A percentile compares a stretch with the other conserved stretches of the same genome.
Conservation (phyloP, 1,284 basidiomycete species). For the Paramarasmius palmivorus region DNA sequence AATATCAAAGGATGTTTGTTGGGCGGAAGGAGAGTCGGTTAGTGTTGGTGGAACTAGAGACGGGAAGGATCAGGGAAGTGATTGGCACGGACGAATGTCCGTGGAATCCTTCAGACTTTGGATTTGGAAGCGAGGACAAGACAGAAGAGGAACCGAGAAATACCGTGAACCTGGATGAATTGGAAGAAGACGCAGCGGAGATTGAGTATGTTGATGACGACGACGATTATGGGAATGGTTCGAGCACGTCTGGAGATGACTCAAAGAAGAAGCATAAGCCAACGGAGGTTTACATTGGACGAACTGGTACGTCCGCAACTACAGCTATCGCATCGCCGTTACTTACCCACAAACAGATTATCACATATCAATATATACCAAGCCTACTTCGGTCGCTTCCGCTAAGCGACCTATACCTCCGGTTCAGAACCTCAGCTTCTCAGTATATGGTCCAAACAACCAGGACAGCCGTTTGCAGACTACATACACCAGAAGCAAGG, state of each 20-base stretch:
- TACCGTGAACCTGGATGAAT: slow-evolving; percentile 65
- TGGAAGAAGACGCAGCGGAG: slow-evolving; percentile 54
- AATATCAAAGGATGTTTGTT: slow-evolving; percentile 73
- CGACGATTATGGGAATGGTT: slow-evolving; percentile 6
- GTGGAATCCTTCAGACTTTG: slow-evolving; percentile 61
- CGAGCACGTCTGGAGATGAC: background rate
- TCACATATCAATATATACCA: slow-evolving; percentile 66
- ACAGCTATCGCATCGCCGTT: slow-evolving; percentile 1
- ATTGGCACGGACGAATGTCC: slow-evolving; percentile 72
- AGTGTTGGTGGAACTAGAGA: slow-evolving; percentile 79
- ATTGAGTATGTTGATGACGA: slow-evolving; percentile 21
- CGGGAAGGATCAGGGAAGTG: slow-evolving; percentile 78
- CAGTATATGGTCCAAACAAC: slow-evolving; percentile 83
- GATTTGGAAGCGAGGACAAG: slow-evolving; percentile 37
- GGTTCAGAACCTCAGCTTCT: slow-evolving; percentile 78
- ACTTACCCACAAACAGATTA: slow-evolving; percentile 51
- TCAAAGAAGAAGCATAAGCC: slow-evolving; percentile 9
- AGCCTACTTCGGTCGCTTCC: slow-evolving; percentile 29
- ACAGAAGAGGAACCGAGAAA: slow-evolving; percentile 24
- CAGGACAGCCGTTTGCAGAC: slow-evolving; percentile 67
- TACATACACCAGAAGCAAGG: slow-evolving; percentile 67
- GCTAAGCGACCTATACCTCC: slow-evolving; percentile 42
- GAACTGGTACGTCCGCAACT: slow-evolving; percentile 64
- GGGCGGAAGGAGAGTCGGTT: slow-evolving; percentile 85
- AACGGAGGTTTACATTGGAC: slow-evolving; percentile 75